Evolutionary conservation across 306 rosid genomes (phyloP), one percentile per base, ranked within the genome.

Genomic region (Astragalus glycyphyllos): DNA sequence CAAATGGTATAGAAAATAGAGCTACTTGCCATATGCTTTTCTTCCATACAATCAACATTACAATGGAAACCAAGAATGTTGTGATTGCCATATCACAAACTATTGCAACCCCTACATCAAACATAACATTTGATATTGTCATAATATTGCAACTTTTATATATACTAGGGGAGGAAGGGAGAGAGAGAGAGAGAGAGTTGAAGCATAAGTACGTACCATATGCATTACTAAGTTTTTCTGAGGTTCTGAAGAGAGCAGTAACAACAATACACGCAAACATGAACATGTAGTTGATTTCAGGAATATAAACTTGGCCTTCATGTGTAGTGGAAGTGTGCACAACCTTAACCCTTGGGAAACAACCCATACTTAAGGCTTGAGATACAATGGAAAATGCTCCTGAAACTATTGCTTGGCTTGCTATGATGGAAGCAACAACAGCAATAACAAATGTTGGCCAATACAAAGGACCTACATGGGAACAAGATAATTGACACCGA

Each of bases 401-500:
- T 0, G 96, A 82, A 37, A 91, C 82, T 92, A 91, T 91, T 58
- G 97, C 92, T 50, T 91, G 96, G 64, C 96, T 88, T 0, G 92
- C 92, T 51, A 91, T 88, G 9, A 91, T 84, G 5, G 97, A 56
- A 17, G 96, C 91, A 3, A 58, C 84, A 64, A 88, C 82, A 0
- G 92, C 97, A 8, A 82, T 60, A 38, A 87, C 81, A 58, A 91
- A 91, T 13, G 84, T 85, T 50, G 97, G 96, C 97, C 97, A 91
- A 65, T 88, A 91, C 17, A 88, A 11, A 4, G 80, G 80, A 9
- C 7, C 92, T 91, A 77, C 73, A 72, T 17, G 10, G 3, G 3
- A 26, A 23, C 29, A 26, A 5, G 16, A 23, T 48, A 11, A 20
- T 10, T 29, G 13, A 35, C 5, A 10, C n/a, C 41, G 40, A 26